Base-by-base conservation (phyloP, 208 protist genomes). In the Acanthamoeba sp. region DNA sequence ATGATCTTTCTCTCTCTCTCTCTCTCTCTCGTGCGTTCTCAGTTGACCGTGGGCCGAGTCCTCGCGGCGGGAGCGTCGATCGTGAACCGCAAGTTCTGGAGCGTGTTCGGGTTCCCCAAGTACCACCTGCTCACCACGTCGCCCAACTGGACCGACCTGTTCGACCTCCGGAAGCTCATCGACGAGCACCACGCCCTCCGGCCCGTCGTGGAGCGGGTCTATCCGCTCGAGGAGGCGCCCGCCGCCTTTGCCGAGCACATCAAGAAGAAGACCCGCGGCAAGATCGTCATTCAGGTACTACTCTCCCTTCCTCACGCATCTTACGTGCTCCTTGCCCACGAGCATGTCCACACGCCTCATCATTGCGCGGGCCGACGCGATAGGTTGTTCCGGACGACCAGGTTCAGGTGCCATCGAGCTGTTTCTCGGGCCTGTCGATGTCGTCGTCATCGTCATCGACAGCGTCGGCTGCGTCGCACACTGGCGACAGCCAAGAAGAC, bases 71-170 rank as follows among this genome's bases (percentile, higher is more conserved):
- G 34, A 3, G 73, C 38, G 38, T 52, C 38, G 24, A 82, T 82
- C 42, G 73, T 82, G 38, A 82, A 82, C 36, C 34, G 42, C 38
- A 82, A 82, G 73, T 82, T 82, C 42, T 82, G 73, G 73, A 42
- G 42, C 38, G 73, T 50, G 38, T 52, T 82, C 24, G 73, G 73
- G 24, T 82, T 52, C 73, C 73, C 42, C 38, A 82, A 82, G 73
- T 82, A 82, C 36, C 38, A 82, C 73, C 6, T 82, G 16, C 27
- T 82, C 34, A 82, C 73, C 73, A 82, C 73, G 73, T 52, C 34
- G 73, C 34, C 34, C 38, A 82, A 82, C 73, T 42, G 73, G 38
- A 52, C 73, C 42, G 73, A 82, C 73, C 73, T 82, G 27, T 50
- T 52, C 38, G 42, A 82, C 38, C 34, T 82, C 34, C 34, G 42